phyloP scores from a whole-genome alignment of 345 rosid species.

The Sonneratia alba region DNA sequence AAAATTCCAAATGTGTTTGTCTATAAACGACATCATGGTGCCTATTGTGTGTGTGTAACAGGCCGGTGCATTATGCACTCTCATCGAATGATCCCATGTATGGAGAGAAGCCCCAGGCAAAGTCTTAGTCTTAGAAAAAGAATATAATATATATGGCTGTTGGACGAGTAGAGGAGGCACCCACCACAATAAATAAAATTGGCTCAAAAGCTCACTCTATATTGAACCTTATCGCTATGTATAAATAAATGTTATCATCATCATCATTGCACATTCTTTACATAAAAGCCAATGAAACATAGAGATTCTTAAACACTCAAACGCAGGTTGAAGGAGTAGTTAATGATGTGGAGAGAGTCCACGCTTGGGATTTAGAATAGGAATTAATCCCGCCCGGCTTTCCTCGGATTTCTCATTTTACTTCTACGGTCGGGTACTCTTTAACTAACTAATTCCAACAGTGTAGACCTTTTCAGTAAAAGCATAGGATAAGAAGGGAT shows the following conservation, averaged over 20 bases:
- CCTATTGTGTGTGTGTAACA: neutral
- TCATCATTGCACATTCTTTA: neutral
- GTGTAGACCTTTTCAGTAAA: neutral
- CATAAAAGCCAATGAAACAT: neutral
- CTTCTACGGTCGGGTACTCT: neutral
- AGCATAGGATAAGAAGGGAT: no score
- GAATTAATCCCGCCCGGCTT: neutral
- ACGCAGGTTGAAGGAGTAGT: no score
- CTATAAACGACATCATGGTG: no score
- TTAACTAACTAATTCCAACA: neutral
- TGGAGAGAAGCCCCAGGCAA: neutral
- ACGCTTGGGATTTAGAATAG: neutral
- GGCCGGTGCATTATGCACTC: constrained; percentile 1
- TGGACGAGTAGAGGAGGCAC: neutral
- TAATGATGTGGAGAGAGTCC: neutral
- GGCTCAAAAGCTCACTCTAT: neutral
- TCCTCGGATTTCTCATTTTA: neutral
- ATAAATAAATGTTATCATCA: neutral
- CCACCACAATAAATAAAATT: neutral
- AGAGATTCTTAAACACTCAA: neutral
- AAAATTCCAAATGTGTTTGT: no score
- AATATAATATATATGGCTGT: neutral
- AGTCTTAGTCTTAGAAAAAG: no score
- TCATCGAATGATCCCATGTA: neutral
- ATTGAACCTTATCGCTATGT: neutral